These are phyloP conservation scores for Penicillium subrubescens DNA, from an alignment of 495 filamentous ascomycete genomes.

Conservation along the genomic window DNA sequence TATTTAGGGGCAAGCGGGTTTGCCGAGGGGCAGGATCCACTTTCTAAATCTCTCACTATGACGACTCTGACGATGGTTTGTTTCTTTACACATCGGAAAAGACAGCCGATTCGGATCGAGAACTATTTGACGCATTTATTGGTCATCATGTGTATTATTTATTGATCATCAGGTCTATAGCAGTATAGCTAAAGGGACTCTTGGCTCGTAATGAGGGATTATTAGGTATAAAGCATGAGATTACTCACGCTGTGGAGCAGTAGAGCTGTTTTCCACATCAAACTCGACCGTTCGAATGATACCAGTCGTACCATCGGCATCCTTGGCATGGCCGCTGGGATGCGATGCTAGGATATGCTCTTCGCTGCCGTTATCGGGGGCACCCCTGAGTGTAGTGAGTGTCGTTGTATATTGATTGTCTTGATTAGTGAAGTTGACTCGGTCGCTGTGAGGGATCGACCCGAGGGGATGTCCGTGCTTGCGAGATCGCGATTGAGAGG, in stretches of 20 bases:
- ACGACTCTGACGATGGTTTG: neutral
- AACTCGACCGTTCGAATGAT: conserved; percentile 39
- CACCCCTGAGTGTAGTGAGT: conserved; percentile 16
- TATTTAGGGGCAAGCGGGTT: neutral
- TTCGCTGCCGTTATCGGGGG: conserved; percentile 29
- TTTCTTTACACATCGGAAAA: neutral
- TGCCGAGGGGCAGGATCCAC: neutral
- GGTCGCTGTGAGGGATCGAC: conserved; percentile 26
- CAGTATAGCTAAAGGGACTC: neutral
- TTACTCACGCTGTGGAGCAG: neutral
- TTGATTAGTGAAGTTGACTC: conserved; percentile 23
- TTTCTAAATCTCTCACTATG: neutral
- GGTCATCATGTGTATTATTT: neutral
- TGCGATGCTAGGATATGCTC: conserved; percentile 27
- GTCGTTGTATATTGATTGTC: conserved; percentile 24
- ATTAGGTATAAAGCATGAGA: neutral
- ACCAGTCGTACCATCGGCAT: conserved; percentile 13
- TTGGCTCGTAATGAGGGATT: neutral
- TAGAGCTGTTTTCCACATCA: conserved; percentile 27
- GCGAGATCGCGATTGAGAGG: conserved; percentile 18
- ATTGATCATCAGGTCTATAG: neutral
- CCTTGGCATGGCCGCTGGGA: conserved; percentile 7
- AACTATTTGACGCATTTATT: neutral
- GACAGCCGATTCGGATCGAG: neutral
- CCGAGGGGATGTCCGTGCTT: conserved; percentile 30